Conservation (phyloP, 225 moss, liverwort and hornwort species). For the Pseudisothecium myosuroides region DNA sequence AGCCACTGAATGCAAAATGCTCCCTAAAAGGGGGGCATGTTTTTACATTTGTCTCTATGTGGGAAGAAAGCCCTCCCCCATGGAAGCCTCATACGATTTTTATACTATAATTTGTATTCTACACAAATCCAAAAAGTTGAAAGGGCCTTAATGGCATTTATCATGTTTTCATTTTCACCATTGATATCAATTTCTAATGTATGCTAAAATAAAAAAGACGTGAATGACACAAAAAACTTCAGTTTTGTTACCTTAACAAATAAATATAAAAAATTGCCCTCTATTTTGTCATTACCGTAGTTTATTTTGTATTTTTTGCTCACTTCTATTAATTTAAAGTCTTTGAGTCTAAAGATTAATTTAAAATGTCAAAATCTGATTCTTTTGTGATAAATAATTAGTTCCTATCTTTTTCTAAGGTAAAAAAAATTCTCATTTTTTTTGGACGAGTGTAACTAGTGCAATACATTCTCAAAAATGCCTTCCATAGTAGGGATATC, state of each 20-base stretch:
- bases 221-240: background rate
- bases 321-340: too few relatives aligned
- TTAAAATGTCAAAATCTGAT: background rate
- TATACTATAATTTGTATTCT: too few relatives aligned
- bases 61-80: accelerated
- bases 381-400: background rate
- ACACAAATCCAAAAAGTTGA: background rate
- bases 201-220: background rate
- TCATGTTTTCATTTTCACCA: background rate
- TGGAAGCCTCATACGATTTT: background rate
- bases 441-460: accelerated
- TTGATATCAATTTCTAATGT: background rate
- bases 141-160: too few relatives aligned
- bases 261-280: background rate
- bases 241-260: background rate
- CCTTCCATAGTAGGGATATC: too few relatives aligned
- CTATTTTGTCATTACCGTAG: background rate
- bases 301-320: background rate
- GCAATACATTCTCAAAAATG: too few relatives aligned
- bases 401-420: too few relatives aligned
- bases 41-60: too few relatives aligned
- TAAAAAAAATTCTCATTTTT: too few relatives aligned
- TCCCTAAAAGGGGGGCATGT: too few relatives aligned
- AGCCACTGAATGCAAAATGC: too few relatives aligned
- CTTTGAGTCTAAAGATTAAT: background rate